Conservation (phyloP, 2,329 filamentous ascomycete genomes). For the Ophiostoma perfectum region DNA sequence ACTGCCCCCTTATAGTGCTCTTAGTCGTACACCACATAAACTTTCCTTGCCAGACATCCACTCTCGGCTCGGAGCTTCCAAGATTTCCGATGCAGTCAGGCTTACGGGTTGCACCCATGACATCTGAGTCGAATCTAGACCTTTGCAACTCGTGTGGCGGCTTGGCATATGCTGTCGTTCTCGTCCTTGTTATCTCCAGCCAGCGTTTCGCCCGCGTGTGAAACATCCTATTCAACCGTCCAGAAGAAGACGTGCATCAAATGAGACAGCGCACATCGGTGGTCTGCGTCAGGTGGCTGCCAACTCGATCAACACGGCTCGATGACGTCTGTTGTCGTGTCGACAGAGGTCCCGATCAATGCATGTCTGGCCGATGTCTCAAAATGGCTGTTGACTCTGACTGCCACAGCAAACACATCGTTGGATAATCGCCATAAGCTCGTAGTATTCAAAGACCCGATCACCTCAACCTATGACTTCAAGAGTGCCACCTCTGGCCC, state of each 20-base stretch:
- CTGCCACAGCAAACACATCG: neutral
- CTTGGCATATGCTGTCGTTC: neutral
- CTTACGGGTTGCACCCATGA: neutral
- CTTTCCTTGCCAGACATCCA: neutral
- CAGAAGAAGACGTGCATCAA: neutral
- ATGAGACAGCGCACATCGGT: too few relatives aligned
- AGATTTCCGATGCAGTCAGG: neutral
- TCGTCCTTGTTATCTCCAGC: neutral
- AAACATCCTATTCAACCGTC: neutral
- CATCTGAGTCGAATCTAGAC: neutral
- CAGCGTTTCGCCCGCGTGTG: neutral
- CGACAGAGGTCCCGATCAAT: too few relatives aligned
- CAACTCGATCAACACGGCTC: too few relatives aligned
- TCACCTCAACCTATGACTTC: neutral
- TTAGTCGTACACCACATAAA: too few relatives aligned
- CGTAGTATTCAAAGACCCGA: too few relatives aligned
- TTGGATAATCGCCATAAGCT: neutral
- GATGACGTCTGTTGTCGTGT: too few relatives aligned
- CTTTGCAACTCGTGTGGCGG: neutral
- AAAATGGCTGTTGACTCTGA: too few relatives aligned
- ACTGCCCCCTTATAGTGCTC: too few relatives aligned
- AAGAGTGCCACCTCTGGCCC: constrained; percentile 53
- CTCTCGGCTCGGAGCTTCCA: constrained; percentile 1
- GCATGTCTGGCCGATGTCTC: too few relatives aligned
- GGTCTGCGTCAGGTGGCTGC: too few relatives aligned